Percentiles rank a stretch among this genome's conserved stretches.
phyloP scores from a whole-genome alignment of 2,329 filamentous ascomycete genomes.

The Calonectria fujianensis region DNA sequence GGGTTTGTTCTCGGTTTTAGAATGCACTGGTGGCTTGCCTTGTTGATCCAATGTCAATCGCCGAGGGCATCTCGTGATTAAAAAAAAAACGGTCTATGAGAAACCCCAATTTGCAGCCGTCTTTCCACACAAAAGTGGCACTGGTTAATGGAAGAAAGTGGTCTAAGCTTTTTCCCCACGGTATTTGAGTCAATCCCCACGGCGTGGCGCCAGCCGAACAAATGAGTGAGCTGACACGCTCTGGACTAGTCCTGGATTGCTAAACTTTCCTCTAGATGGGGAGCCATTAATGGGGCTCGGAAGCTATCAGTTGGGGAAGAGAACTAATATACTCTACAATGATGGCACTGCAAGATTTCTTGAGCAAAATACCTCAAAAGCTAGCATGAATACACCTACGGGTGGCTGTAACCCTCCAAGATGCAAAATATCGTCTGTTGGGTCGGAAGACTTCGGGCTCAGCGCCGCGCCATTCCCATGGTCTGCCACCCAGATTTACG shows the following conservation, averaged over 20 bases:
- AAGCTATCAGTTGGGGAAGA: not conserved
- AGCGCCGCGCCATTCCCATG: not conserved
- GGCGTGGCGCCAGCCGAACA: not conserved
- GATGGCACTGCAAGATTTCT: not conserved
- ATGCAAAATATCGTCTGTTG: not conserved
- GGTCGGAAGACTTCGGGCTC: constrained; percentile 23
- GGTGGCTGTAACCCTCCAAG: not conserved
- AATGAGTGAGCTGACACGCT: not conserved
- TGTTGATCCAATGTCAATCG: not conserved
- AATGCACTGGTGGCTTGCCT: not conserved
- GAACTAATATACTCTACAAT: not conserved
- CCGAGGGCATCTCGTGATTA: not conserved
- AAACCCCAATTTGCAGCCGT: too few relatives aligned
- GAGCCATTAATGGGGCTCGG: not conserved
- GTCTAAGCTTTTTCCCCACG: not conserved
- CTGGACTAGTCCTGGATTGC: not conserved
- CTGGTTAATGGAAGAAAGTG: not conserved
- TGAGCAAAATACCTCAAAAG: constrained; percentile 1
- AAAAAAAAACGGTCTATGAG: not conserved
- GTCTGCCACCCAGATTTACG: not conserved
- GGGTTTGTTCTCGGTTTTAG: not conserved
- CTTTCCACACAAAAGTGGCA: not conserved
- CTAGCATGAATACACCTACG: not conserved
- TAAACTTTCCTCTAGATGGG: not conserved
- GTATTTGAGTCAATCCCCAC: not conserved